phyloP scores from a whole-genome alignment of 257 asterid genomes.

The Solanum medicagineum region DNA sequence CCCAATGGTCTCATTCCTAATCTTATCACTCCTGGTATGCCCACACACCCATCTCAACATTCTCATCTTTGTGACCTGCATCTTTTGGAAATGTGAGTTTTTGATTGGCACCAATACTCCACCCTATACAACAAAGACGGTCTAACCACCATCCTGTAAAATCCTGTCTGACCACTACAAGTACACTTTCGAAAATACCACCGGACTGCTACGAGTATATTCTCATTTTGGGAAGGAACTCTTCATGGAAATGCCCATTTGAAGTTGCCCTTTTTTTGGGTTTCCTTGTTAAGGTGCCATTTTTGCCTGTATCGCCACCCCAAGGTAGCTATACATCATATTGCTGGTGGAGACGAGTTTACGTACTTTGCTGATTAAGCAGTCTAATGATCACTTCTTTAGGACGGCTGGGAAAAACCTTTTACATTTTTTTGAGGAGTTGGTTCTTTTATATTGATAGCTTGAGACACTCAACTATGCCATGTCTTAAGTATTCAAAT shows the following conservation, averaged over 20 bases:
- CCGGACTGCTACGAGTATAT: background rate
- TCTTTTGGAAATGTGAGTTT: too few relatives aligned
- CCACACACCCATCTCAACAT: too few relatives aligned
- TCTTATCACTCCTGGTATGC: too few relatives aligned
- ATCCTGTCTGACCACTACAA: too few relatives aligned
- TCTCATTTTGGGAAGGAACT: background rate
- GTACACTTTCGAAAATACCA: too few relatives aligned
- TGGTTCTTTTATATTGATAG: background rate
- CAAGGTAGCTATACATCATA: background rate
- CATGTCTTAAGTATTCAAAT: background rate
- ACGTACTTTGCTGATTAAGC: background rate
- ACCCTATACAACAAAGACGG: too few relatives aligned
- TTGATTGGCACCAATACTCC: too few relatives aligned
- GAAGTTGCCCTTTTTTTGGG: background rate
- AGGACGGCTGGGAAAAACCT: background rate
- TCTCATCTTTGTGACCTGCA: too few relatives aligned
- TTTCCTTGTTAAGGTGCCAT: background rate
- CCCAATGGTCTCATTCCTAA: too few relatives aligned
- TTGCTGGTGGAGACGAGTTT: background rate
- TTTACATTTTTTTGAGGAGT: background rate
- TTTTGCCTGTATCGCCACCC: background rate
- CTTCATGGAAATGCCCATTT: background rate
- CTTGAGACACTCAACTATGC: background rate
- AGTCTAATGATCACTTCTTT: background rate
- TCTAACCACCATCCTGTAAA: too few relatives aligned